Evolutionary conservation across 106 monocot species (phyloP), one percentile per base, ranked within the genome.

Genomic region (Dioscorea alata): DNA sequence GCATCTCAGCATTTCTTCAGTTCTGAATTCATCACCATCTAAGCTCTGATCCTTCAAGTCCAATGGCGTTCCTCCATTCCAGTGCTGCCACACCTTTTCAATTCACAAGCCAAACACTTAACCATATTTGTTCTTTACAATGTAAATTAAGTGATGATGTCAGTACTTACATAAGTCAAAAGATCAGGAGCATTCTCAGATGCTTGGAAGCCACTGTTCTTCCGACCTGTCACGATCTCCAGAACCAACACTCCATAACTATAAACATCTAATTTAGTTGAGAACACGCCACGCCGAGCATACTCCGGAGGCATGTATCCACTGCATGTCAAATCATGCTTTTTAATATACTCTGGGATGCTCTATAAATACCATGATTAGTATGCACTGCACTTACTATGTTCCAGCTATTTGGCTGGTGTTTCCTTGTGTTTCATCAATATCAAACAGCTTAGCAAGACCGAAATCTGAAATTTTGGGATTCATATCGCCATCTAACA

Each of bases 1-100:
- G 64, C 74, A 74, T 59, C 57, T 64, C 18, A 64, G 20, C 13
- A 74, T 57, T 57, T 76, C 70, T 56, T 69, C 63, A 12, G 33
- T 17, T 59, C 18, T 35, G 42, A 35, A 62, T 7, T 31, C 33
- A 4, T 70, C 69, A 15, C 17, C 62, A 42, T 6, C 42, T 3
- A 79, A 12, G 9, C 56, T 24, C 9, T 13, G 67, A 32, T 79
- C 74, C 17, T 63, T 49, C 32, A 69, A n/a, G 7, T 69, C 28
- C 9, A 24, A 16, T 49, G 66, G 60, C 13, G 63, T 57, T 12
- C 73, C 79, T 5, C 51, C 23, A n/a, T 28, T 69, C 79, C 79
- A 79, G 18, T 69, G 21, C 8, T 57, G 35, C 79, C 79, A 79
- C 0, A 74, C 69, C 73, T 79, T 14, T 33, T 50, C 15, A n/a